Evolutionary conservation across 2,329 filamentous ascomycete species (phyloP).

Genomic region (Talaromyces sp.): DNA sequence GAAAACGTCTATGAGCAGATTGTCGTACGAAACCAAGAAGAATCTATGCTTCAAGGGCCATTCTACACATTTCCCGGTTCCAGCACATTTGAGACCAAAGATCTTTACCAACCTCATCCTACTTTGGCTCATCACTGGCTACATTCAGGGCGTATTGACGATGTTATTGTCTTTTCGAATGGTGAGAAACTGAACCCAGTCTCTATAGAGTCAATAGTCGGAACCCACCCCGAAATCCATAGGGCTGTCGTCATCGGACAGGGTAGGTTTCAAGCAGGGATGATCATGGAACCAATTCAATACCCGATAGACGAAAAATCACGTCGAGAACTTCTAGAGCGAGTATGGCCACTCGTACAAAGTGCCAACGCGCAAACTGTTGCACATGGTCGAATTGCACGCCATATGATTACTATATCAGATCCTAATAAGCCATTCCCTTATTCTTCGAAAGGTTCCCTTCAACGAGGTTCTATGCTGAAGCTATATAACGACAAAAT

Average conservation of each 20-base stretch:
- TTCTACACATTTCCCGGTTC: conserved; percentile 1
- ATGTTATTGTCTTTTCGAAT: conserved; percentile 2
- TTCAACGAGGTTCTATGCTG: not conserved
- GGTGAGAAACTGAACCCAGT: not conserved
- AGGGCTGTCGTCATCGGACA: not conserved
- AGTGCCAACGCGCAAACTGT: not conserved
- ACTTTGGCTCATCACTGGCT: conserved; percentile 1
- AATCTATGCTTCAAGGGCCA: not conserved
- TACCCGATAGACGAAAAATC: not conserved
- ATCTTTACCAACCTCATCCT: conserved; percentile 3
- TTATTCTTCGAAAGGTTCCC: not conserved
- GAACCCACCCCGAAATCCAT: not conserved
- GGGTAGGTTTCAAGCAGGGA: not conserved
- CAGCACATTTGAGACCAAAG: conserved; percentile 1
- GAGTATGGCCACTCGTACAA: not conserved
- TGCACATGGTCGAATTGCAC: not conserved
- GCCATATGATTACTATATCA: not conserved
- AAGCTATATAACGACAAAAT: not conserved
- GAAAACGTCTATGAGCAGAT: not conserved
- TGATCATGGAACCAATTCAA: not conserved
- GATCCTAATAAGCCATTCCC: not conserved
- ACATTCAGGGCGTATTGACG: conserved; percentile 2
- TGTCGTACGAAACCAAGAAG: not conserved
- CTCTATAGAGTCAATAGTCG: not conserved
- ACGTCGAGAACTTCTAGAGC: not conserved